Conservation (phyloP, 2,329 filamentous ascomycete genomes). For the Penicillium palitans region DNA sequence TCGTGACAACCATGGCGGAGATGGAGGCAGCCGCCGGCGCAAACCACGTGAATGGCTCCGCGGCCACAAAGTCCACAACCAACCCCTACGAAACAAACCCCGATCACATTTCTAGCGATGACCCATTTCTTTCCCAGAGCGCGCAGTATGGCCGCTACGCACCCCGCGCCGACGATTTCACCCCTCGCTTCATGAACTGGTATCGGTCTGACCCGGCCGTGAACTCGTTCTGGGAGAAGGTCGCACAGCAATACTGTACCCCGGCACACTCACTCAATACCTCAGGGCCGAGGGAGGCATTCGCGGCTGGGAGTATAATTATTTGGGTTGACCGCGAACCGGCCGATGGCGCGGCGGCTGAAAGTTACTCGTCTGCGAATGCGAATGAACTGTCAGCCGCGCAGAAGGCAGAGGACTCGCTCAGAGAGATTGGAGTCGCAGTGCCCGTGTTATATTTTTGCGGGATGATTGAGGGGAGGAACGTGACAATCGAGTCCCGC, state of each 20-base stretch:
- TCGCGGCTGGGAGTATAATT: slow-evolving; percentile 39
- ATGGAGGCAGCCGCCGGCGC: slow-evolving; percentile 21
- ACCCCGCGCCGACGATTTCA: slow-evolving; percentile 38
- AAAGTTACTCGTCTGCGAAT: slow-evolving; percentile 37
- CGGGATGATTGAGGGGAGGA: slow-evolving; percentile 40
- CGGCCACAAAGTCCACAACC: slow-evolving; percentile 12
- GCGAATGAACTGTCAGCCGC: slow-evolving; percentile 41
- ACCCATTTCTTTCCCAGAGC: slow-evolving; percentile 36
- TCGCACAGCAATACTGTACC: slow-evolving; percentile 34
- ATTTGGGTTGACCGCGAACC: slow-evolving; percentile 38
- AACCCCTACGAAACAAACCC: slow-evolving; percentile 41
- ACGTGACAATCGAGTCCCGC: slow-evolving; percentile 43
- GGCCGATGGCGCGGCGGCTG: slow-evolving; percentile 28
- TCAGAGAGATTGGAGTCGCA: slow-evolving; percentile 35
- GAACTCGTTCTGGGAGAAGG: slow-evolving; percentile 38
- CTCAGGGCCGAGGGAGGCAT: slow-evolving; percentile 35
- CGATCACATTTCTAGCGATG: slow-evolving; percentile 33
- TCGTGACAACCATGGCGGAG: slow-evolving; percentile 22
- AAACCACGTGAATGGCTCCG: slow-evolving; percentile 27
- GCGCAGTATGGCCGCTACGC: slow-evolving; percentile 38
- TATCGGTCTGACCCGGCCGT: slow-evolving; percentile 32
- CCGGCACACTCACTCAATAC: slow-evolving; percentile 35
- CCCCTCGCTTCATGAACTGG: slow-evolving; percentile 36
- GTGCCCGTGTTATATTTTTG: slow-evolving; percentile 42
- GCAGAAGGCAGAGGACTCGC: slow-evolving; percentile 35